A percentile compares a stretch with the other conserved stretches of the same genome.
These are phyloP conservation scores for Penicillium taxi DNA, from an alignment of 495 filamentous ascomycete genomes.

Conservation along the genomic window DNA sequence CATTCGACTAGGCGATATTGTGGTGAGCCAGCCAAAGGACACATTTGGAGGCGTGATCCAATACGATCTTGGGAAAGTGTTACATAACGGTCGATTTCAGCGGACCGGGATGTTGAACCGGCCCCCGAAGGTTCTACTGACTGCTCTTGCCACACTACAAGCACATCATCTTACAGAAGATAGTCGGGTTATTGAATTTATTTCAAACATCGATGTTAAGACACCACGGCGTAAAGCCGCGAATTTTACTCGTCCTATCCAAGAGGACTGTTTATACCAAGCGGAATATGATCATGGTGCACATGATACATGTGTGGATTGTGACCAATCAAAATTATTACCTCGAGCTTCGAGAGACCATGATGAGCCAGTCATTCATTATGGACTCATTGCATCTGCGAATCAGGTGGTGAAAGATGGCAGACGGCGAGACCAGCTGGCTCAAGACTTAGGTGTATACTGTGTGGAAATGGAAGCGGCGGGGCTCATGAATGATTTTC, in stretches of 20 bases:
- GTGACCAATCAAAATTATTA: constrained; percentile 9
- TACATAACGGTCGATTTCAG: constrained; percentile 14
- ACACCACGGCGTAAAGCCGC: constrained; percentile 2
- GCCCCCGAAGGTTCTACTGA: constrained; percentile 18
- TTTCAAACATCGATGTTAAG: constrained; percentile 5
- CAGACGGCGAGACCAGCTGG: constrained; percentile 1
- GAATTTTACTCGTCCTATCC: constrained; percentile 2
- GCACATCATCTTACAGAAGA: not conserved
- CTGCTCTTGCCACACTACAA: constrained; percentile 9
- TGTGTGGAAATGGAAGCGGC: constrained; percentile 43
- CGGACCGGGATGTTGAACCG: constrained; percentile 22
- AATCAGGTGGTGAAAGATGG: not conserved
- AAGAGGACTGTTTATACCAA: constrained; percentile 20
- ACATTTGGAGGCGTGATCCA: constrained; percentile 30
- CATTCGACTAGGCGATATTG: constrained; percentile 35
- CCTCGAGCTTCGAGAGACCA: constrained; percentile 3
- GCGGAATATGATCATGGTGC: constrained; percentile 18
- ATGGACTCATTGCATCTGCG: not conserved
- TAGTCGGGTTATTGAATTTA: constrained; percentile 2
- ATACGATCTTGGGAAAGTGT: constrained; percentile 30
- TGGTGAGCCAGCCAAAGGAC: constrained; percentile 26
- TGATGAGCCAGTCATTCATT: constrained; percentile 9
- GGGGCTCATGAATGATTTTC: constrained; percentile 20
- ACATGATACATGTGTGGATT: constrained; percentile 8
- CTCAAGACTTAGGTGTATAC: constrained; percentile 4